phyloP scores from a whole-genome alignment of 306 rosid species.

The Vigna unguiculata region DNA sequence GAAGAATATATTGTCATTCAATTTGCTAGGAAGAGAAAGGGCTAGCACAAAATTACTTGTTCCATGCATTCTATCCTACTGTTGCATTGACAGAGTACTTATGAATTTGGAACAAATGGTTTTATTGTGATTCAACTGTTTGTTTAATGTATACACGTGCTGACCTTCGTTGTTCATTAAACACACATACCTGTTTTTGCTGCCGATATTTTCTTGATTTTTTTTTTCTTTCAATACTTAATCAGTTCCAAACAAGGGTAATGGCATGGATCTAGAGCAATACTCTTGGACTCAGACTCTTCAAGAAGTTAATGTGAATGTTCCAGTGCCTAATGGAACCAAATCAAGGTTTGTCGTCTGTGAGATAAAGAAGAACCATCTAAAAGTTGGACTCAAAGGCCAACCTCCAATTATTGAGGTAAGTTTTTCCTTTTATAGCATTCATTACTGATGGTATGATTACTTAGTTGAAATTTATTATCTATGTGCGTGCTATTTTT shows the following conservation, averaged over 20 bases:
- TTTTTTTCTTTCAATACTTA: slow-evolving; percentile 1
- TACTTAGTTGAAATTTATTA: neutral
- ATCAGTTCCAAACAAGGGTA: slow-evolving; percentile 82
- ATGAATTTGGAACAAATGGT: neutral
- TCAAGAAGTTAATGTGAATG: slow-evolving; percentile 75
- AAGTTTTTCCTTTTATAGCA: slow-evolving; percentile 34
- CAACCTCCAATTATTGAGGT: slow-evolving; percentile 94
- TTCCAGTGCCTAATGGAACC: slow-evolving; percentile 86
- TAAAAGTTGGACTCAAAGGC: slow-evolving; percentile 91
- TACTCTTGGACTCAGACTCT: slow-evolving; percentile 91
- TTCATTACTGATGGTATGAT: neutral
- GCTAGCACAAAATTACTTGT: neutral
- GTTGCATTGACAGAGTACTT: neutral
- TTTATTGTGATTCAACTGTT: neutral
- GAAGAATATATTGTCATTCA: too few relatives aligned
- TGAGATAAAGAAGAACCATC: slow-evolving; percentile 85
- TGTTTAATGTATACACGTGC: neutral
- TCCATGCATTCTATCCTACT: neutral
- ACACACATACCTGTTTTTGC: neutral
- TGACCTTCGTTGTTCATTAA: neutral
- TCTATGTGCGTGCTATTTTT: neutral
- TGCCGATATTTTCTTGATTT: neutral
- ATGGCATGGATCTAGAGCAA: slow-evolving; percentile 86
- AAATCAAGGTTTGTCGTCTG: slow-evolving; percentile 72
- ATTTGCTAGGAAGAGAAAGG: neutral